A percentile compares a stretch with the other conserved stretches of the same genome.
These are phyloP conservation scores for Myrmaecium sp. DNA, from an alignment of 2,329 filamentous ascomycete genomes.

Conservation along the genomic window DNA sequence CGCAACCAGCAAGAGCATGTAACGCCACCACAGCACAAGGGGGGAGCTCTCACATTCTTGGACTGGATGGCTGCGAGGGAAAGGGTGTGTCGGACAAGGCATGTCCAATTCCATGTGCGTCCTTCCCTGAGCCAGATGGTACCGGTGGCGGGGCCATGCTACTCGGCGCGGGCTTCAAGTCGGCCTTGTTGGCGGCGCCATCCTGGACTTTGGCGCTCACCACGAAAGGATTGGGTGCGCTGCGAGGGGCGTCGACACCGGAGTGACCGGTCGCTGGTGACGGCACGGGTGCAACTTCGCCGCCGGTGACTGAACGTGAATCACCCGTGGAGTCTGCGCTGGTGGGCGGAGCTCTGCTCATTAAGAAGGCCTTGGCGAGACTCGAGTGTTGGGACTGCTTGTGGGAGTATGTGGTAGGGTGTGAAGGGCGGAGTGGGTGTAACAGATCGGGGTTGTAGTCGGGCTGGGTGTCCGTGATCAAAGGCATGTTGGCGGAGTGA, in stretches of 20 bases:
- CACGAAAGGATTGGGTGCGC: background rate
- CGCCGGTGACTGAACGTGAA: constrained; percentile 9
- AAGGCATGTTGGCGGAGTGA: constrained; percentile 4
- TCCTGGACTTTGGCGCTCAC: background rate
- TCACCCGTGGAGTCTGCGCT: constrained; percentile 9
- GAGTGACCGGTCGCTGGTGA: constrained; percentile 4
- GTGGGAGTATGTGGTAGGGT: constrained; percentile 3
- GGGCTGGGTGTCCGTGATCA: constrained; percentile 6
- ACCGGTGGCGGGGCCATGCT: background rate
- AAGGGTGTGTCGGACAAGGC: constrained; percentile 46
- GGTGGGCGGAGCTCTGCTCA: constrained; percentile 17
- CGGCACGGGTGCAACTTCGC: constrained; percentile 6
- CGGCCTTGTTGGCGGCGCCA: constrained; percentile 7
- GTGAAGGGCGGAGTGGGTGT: constrained; percentile 4
- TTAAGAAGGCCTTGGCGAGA: constrained; percentile 34
- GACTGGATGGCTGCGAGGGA: constrained; percentile 45
- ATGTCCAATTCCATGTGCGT: constrained; percentile 33
- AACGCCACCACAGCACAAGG: no score
- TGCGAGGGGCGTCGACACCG: background rate
- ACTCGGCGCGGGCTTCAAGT: constrained; percentile 15
- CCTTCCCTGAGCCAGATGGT: constrained; percentile 8
- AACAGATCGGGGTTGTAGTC: constrained; percentile 1
- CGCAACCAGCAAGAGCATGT: no score
- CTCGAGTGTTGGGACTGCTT: constrained; percentile 29
- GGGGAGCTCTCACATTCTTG: constrained; percentile 46